Percentiles rank a stretch among this genome's conserved stretches.
phyloP scores from a whole-genome alignment of 805 yeast genomes.

The Metschnikowia gruessii region DNA sequence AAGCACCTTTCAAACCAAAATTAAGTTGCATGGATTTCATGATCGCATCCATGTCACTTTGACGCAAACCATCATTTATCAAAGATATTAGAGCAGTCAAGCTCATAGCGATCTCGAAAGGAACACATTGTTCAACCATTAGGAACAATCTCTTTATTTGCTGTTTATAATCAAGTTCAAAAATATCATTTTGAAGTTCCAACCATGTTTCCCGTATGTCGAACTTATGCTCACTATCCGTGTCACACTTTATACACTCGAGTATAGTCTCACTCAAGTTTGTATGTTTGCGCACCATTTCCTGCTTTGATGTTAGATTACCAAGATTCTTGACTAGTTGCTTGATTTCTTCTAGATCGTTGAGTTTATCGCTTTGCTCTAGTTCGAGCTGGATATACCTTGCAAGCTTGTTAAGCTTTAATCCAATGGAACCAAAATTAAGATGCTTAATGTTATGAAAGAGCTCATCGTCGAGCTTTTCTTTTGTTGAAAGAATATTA shows the following conservation, averaged over 20 bases:
- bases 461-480: slow-evolving; percentile 45
- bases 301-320: slow-evolving; percentile 63
- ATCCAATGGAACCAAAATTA: slow-evolving; percentile 81
- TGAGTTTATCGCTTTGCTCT: slow-evolving; percentile 35
- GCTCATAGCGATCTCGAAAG: slow-evolving; percentile 46
- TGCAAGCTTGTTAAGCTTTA: slow-evolving; percentile 66
- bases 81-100: slow-evolving; percentile 57
- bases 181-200: slow-evolving; percentile 67
- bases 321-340: slow-evolving; percentile 69
- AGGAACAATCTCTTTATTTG: slow-evolving; percentile 32
- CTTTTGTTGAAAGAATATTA: slow-evolving; percentile 8
- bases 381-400: slow-evolving; percentile 65
- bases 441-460: slow-evolving; percentile 53
- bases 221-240: slow-evolving; percentile 20
- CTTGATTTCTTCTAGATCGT: slow-evolving; percentile 51
- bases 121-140: slow-evolving; percentile 37
- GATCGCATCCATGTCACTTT: slow-evolving; percentile 55
- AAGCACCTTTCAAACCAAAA: slow-evolving; percentile 58
- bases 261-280: slow-evolving; percentile 65
- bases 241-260: slow-evolving; percentile 36
- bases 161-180: slow-evolving; percentile 41
- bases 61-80: slow-evolving; percentile 65
- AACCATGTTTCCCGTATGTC: slow-evolving; percentile 45
- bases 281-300: slow-evolving; percentile 69
- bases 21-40: slow-evolving; percentile 55